Percentiles rank a stretch among this genome's conserved stretches.
phyloP scores from a whole-genome alignment of 1,284 basidiomycete species.

The Volvariella volvacea region DNA sequence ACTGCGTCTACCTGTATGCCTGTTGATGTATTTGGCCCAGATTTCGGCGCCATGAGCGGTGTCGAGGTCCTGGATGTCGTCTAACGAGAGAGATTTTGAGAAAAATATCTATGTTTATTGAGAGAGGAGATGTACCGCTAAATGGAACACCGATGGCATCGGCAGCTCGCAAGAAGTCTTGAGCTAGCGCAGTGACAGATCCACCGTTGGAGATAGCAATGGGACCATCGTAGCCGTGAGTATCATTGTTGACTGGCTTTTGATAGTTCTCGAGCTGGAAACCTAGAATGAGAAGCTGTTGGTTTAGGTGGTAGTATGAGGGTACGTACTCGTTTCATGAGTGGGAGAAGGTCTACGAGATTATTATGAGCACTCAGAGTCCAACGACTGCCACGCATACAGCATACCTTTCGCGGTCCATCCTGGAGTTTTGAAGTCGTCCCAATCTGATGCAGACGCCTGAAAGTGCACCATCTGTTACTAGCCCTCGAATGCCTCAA shows the following conservation, averaged over 20 bases:
- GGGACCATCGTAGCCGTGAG: slow-evolving; percentile 64
- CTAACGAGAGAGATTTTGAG: slow-evolving; percentile 21
- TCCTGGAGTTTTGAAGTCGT: slow-evolving; percentile 68
- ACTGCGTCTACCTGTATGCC: slow-evolving; percentile 63
- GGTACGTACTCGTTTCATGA: slow-evolving; percentile 57
- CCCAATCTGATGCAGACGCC: slow-evolving; percentile 68
- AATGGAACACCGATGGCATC: slow-evolving; percentile 59
- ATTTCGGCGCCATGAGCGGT: slow-evolving; percentile 64
- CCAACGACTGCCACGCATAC: slow-evolving; percentile 4
- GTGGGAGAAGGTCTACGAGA: slow-evolving; percentile 49
- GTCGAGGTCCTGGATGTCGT: slow-evolving; percentile 61
- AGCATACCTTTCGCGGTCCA: slow-evolving; percentile 54
- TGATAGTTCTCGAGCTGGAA: slow-evolving; percentile 67
- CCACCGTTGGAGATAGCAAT: slow-evolving; percentile 68
- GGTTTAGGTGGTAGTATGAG: neutral
- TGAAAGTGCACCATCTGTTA: slow-evolving; percentile 15
- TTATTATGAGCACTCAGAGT: neutral
- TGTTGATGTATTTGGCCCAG: slow-evolving; percentile 74
- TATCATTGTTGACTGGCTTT: slow-evolving; percentile 53
- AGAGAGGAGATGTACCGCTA: slow-evolving; percentile 37
- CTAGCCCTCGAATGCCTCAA: neutral
- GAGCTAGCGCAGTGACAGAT: slow-evolving; percentile 51
- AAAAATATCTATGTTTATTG: neutral
- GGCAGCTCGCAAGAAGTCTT: slow-evolving; percentile 62
- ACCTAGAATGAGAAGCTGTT: slow-evolving; percentile 5